phyloP scores from a whole-genome alignment of 108 stramenopile species.

The Nitzschia putrida region DNA sequence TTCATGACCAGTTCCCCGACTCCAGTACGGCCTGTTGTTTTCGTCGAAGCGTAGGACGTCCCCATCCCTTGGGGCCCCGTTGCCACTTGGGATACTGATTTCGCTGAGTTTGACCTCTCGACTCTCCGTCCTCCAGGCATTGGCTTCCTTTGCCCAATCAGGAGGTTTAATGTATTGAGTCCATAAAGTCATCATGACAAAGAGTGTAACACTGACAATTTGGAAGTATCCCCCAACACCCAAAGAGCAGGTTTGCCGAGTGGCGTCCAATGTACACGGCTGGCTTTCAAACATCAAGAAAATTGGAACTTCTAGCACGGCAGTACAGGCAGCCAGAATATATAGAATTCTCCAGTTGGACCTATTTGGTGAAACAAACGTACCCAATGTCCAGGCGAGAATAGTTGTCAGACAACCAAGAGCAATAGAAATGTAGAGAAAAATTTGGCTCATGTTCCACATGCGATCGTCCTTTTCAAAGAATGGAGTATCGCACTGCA shows the following conservation, averaged over 20 bases:
- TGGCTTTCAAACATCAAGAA: constrained; percentile 34
- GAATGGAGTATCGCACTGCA: constrained; percentile 22
- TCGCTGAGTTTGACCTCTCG: constrained; percentile 9
- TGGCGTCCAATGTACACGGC: constrained; percentile 26
- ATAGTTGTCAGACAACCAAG: constrained; percentile 16
- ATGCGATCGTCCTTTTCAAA: constrained; percentile 14
- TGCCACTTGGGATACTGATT: constrained; percentile 10
- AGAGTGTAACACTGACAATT: constrained; percentile 24
- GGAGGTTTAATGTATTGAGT: constrained; percentile 34
- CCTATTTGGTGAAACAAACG: constrained; percentile 12
- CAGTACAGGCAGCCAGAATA: constrained; percentile 17
- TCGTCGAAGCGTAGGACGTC: neutral
- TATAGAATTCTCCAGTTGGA: constrained; percentile 16
- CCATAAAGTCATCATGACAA: constrained; percentile 36
- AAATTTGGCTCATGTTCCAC: constrained; percentile 21
- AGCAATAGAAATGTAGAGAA: constrained; percentile 15
- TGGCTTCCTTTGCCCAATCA: constrained; percentile 27
- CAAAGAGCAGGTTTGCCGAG: constrained; percentile 27
- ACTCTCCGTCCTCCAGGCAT: constrained; percentile 20
- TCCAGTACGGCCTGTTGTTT: too few species aligned
- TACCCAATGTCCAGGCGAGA: constrained; percentile 23
- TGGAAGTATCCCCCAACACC: constrained; percentile 26
- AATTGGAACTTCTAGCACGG: constrained; percentile 22
- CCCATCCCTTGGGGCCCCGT: neutral
- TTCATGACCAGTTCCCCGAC: too few species aligned